Percentiles rank a stretch among this genome's conserved stretches.
Conservation (phyloP, 352 stramenopile genomes). For the Chrysophaeum taylorii region DNA sequence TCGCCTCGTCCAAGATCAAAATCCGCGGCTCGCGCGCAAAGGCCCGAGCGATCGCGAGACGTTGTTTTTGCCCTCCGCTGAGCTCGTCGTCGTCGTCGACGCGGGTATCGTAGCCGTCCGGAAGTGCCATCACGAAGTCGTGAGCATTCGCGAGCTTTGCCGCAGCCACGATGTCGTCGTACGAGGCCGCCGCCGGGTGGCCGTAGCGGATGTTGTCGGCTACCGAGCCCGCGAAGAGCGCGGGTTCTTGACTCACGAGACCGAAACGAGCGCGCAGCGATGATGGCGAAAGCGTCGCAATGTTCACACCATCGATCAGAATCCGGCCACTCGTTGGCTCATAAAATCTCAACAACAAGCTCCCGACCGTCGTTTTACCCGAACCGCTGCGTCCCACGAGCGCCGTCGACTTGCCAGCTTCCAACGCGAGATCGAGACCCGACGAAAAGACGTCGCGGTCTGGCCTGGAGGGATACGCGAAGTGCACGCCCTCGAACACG, state of each 20-base stretch:
- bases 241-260: constrained; percentile 75
- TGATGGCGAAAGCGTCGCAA: constrained; percentile 63
- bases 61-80: constrained; percentile 85
- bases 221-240: constrained; percentile 72
- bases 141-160: constrained; percentile 79
- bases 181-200: constrained; percentile 24
- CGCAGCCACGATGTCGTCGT: constrained; percentile 63
- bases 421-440: constrained; percentile 51
- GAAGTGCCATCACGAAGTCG: constrained; percentile 74
- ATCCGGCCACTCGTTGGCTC: constrained; percentile 56
- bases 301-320: constrained; percentile 58
- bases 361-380: not conserved
- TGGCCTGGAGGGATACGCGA: constrained; percentile 60
- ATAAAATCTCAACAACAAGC: constrained; percentile 68
- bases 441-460: constrained; percentile 50
- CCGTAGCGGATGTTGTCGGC: constrained; percentile 75
- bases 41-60: constrained; percentile 72
- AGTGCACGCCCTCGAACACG: constrained; percentile 62
- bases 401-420: constrained; percentile 58
- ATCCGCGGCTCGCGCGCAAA: constrained; percentile 64
- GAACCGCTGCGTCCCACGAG: constrained; percentile 38
- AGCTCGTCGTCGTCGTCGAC: constrained; percentile 63
- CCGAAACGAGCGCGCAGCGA: constrained; percentile 58
- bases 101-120: constrained; percentile 46
- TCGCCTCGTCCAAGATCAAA: constrained; percentile 67